These are phyloP conservation scores for Petasospora rhodanensis DNA, from an alignment of 1,139 yeast genomes.

Conservation along the genomic window DNA sequence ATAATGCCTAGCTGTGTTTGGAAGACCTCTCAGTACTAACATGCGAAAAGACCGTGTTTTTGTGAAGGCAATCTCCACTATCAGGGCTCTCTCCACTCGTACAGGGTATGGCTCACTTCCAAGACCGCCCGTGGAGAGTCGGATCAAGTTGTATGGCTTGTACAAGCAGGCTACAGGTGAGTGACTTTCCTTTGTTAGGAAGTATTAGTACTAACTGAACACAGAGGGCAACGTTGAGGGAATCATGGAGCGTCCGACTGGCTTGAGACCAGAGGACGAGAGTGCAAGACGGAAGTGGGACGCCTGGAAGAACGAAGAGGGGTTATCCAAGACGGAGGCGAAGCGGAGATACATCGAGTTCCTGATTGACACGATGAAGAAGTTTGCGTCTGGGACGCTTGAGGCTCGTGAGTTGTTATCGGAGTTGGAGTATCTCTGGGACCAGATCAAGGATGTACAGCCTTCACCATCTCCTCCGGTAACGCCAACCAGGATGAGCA, in stretches of 20 bases:
- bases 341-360: slow-evolving; percentile 64
- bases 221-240: slow-evolving; percentile 81
- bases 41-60: slow-evolving; percentile 58
- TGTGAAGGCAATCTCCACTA: slow-evolving; percentile 75
- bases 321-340: slow-evolving; percentile 67
- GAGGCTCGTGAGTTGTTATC: slow-evolving; percentile 63
- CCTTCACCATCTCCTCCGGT: slow-evolving; percentile 20
- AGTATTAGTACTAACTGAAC: slow-evolving; percentile 1
- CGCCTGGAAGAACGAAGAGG: slow-evolving; percentile 78
- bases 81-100: slow-evolving; percentile 65
- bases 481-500: slow-evolving; percentile 16
- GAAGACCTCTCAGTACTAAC: background rate
- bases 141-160: slow-evolving; percentile 71
- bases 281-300: slow-evolving; percentile 73
- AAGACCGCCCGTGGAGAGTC: slow-evolving; percentile 71
- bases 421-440: slow-evolving; percentile 72
- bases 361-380: slow-evolving; percentile 68
- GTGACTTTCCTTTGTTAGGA: background rate
- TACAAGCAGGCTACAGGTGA: slow-evolving; percentile 63
- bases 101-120: slow-evolving; percentile 69
- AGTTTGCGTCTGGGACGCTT: slow-evolving; percentile 62
- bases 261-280: slow-evolving; percentile 55
- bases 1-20: background rate
- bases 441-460: slow-evolving; percentile 56
- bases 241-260: slow-evolving; percentile 61